Base-by-base conservation (phyloP, 257 asterid species). In the Solanum raphanifolium region DNA sequence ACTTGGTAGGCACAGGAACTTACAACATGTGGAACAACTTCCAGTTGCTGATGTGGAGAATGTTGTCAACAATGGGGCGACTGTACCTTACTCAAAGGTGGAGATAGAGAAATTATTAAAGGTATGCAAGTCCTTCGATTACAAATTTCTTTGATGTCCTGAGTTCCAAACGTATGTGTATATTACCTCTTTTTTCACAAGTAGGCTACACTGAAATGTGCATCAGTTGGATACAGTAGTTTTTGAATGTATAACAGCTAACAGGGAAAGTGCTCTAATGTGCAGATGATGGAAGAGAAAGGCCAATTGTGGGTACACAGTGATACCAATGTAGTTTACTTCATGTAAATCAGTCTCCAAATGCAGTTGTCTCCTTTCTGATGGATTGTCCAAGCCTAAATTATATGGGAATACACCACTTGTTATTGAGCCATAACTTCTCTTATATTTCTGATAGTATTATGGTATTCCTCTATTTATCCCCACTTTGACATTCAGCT, bases 21-120 rank as follows among this genome's bases (percentile, higher is more conserved):
- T 94, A 52, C 98, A 94, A 32, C 98, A 94, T 86, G 84, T 95
- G 60, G 98, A 94, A 48, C 95, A 93, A 87, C 93, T 95, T 94
- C 43, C 94, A 29, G 91, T 95, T 78, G 91, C 93, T 83, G 99
- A 95, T 87, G 90, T 97, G 38, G 95, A 91, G 76, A 95, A 91
- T 41, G 97, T 90, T 68, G 98, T 97, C 29, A 95, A 97, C 92
- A 88, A 32, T 79, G 99, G 94, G 39, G 92, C 90, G 9, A 75
- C 91, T 81, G 92, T 88, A 41, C 95, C 96, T 72, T 95, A 87
- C 92, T 87, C 98, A 32, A 94, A 90, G 3, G 87, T 85, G 23
- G 99, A 95, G 84, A 91, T 97, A 83, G 91, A 92, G 91, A 89
- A 97, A 87, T 88, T 92, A 86, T 84, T 97, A 86, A 93, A 97